Base-by-base conservation (phyloP, 2,329 filamentous ascomycete species). In the Trichoderma semiorbis region DNA sequence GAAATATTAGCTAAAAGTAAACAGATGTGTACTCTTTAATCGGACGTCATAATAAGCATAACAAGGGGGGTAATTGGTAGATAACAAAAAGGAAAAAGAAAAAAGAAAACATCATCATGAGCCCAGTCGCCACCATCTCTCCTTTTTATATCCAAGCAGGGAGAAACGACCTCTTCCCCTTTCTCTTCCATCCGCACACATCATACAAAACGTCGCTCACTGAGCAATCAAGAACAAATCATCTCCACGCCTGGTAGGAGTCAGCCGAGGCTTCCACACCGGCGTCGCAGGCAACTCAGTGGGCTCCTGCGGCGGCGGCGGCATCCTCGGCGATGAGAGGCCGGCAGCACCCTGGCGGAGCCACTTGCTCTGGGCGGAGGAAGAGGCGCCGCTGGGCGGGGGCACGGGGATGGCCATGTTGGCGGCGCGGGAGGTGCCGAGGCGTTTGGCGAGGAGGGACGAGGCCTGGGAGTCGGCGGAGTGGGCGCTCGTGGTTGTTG, bases 161-260 rank as follows among this genome's bases (percentile, higher is more conserved):
- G n/a, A 6, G 2, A 24, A 3, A 39, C n/a, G 2, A 10, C 3
- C 21, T 53, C 47, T 55, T 12, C 55, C 30, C 3, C 21, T 57
- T 14, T 58, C 58, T 60, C 39, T 14, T 21, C 10, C 43, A 10
- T 47, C n/a, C n/a, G 3, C 43, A 47, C 18, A 50, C 43, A 50
- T 50, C 43, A 50, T 50, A 50, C n/a, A 50, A 21, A 34, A 50
- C 4, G 34, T 21, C 1, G 30, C 14, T 62, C 58, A 89, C 73
- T 85, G 83, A 73, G 90, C 87, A 74, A 86, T 86, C 75, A 90
- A 77, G 74, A 87, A 91, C 72, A 93, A 77, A 77, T 93, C 90
- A 30, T 91, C 88, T 0, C 91, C 91, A 63, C 89, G 85, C 73
- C 90, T 83, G 71, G 89, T 90, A 3, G 91, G 91, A 60, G 91